phyloP scores from a whole-genome alignment of 148 eudicot genomes.

The Heliosperma pusillum region DNA sequence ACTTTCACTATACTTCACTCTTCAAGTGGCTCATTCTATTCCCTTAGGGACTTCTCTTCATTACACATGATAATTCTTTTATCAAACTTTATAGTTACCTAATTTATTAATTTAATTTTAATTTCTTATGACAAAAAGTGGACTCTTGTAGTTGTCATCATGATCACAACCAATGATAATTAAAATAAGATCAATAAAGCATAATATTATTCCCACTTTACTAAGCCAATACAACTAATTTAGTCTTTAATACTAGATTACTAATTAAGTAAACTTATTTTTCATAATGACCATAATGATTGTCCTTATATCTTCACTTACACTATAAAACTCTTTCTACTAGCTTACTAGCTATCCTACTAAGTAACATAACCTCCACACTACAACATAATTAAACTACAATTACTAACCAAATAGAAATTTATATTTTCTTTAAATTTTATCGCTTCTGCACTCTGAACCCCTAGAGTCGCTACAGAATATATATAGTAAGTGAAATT shows the following conservation, averaged over 20 bases:
- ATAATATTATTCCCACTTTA: conserved; percentile 16
- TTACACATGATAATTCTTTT: conserved; percentile 16
- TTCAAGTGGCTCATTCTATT: conserved; percentile 20
- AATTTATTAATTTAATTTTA: conserved; percentile 9
- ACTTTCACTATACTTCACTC: conserved; percentile 17
- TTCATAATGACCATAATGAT: conserved; percentile 43
- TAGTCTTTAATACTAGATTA: conserved; percentile 11
- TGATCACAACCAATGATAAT: conserved; percentile 24
- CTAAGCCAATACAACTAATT: conserved; percentile 8
- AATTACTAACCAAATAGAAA: not conserved
- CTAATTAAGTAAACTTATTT: conserved; percentile 31
- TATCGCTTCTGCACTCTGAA: no score
- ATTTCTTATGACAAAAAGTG: conserved; percentile 22
- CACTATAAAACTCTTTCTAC: conserved; percentile 15
- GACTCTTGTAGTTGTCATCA: conserved; percentile 30
- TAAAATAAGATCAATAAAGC: conserved; percentile 11
- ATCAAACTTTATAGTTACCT: conserved; percentile 20
- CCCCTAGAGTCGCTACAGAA: no score
- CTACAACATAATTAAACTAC: not conserved
- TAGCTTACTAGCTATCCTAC: conserved; percentile 1
- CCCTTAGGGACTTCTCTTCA: conserved; percentile 23
- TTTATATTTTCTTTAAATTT: no score
- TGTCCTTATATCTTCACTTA: conserved; percentile 12
- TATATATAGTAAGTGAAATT: no score
- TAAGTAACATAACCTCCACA: conserved; percentile 16